Conservation (phyloP, 148 eudicot genomes). For the Camellia granthamiana region DNA sequence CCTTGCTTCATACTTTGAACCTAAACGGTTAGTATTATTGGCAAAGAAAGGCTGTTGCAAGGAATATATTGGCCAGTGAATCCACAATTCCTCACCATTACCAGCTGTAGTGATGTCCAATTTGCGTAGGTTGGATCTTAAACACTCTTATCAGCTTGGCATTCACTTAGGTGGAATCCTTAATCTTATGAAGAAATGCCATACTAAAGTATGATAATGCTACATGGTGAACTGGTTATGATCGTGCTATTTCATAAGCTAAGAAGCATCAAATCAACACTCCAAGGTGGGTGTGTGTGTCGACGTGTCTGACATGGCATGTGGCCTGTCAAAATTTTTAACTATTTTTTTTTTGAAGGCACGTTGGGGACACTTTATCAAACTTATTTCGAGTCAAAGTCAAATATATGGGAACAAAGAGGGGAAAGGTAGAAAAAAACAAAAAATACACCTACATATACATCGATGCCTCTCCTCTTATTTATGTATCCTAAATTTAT, state of each 20-base stretch:
- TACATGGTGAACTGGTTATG: not conserved
- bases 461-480: too few relatives aligned
- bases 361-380: too few relatives aligned
- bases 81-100: not conserved
- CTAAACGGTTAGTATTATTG: not conserved
- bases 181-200: not conserved
- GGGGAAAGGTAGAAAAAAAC: too few relatives aligned
- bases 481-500: too few relatives aligned
- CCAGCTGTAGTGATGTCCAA: not conserved
- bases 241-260: not conserved
- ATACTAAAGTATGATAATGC: not conserved
- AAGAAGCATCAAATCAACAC: too few relatives aligned
- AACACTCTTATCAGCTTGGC: not conserved
- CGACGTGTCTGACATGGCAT: too few relatives aligned
- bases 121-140: not conserved
- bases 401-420: too few relatives aligned
- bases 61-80: not conserved
- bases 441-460: too few relatives aligned
- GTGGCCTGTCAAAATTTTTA: too few relatives aligned
- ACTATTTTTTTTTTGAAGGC: too few relatives aligned
- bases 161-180: constrained; percentile 1
- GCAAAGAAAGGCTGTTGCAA: not conserved
- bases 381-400: too few relatives aligned
- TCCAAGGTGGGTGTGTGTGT: too few relatives aligned
- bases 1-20: not conserved